phyloP scores from a whole-genome alignment of 345 rosid genomes.

The Raphanus raphanistrum region DNA sequence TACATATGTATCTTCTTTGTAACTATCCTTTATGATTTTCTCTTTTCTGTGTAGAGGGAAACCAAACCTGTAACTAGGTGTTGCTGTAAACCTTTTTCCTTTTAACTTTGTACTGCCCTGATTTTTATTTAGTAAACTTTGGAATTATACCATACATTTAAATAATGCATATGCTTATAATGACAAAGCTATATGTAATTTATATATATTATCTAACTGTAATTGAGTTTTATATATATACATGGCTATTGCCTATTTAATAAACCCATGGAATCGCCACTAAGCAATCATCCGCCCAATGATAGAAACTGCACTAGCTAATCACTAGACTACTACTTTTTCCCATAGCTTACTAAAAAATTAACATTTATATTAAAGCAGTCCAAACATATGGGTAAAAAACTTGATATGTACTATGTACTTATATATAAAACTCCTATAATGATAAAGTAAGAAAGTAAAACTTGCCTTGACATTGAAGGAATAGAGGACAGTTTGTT shows the following conservation, averaged over 20 bases:
- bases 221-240: neutral
- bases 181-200: neutral
- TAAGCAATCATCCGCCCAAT: neutral
- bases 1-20: neutral
- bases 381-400: neutral
- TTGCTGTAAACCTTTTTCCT: neutral
- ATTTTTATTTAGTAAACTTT: neutral
- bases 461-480: neutral
- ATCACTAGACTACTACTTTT: neutral
- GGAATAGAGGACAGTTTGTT: neutral
- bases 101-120: neutral
- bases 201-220: neutral
- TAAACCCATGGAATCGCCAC: neutral
- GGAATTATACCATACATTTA: neutral
- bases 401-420: neutral
- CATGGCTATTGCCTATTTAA: neutral
- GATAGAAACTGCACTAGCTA: neutral
- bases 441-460: neutral
- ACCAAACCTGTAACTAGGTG: neutral
- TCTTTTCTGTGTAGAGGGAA: neutral
- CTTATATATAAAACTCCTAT: neutral
- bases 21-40: neutral
- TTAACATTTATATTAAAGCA: neutral
- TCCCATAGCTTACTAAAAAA: neutral
- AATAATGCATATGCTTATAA: neutral